Evolutionary conservation across 306 rosid genomes (phyloP), one percentile per base, ranked within the genome.

Genomic region (Quercus rubra): DNA sequence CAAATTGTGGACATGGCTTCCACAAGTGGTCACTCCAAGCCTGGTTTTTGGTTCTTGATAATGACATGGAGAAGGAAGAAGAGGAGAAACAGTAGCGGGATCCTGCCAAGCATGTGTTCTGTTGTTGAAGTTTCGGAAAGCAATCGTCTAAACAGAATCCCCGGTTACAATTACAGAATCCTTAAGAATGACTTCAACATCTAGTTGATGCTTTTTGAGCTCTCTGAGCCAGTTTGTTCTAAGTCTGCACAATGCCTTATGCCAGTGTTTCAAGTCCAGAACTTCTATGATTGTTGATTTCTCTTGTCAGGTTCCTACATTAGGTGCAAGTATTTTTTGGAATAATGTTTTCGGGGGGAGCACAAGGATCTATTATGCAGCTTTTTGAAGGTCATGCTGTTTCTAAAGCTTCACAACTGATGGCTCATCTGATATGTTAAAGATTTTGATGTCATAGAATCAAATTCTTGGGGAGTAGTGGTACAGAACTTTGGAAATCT

Each of bases 1-100:
- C 74, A 86, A 4, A 8, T 81, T 61, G 82, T 77, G 55, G 82
- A 83, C 66, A 81, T 64, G 74, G 79, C 72, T 79, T 83, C 88
- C 62, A 18, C 85, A 77, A 52, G 82, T 21, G 73, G 82, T 67
- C 69, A 54, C 62, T 64, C 79, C 49, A 85, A 84, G 85, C 59
- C 90, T 21, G 83, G 88, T 78, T 84, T 93, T 74, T 86, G 97
- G 97, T 71, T 77, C 80, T 80, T 86, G 68, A 74, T 85, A n/a
- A 85, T 73, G 79, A 55, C 89, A 0, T 89, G 97, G 97, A 87
- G 82, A 82, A 89, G 87, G 84, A 93, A 78, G 90, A 91, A 87
- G 90, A 49, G 85, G 77, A 82, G 85, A 77, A 38, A 73, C 71
- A 19, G 78, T 62, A 64, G 73, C 41, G 61, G 90, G 17, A 81